These are phyloP conservation scores for Dictyostelium intermedium DNA, from an alignment of 78 protist species.

Conservation along the genomic window DNA sequence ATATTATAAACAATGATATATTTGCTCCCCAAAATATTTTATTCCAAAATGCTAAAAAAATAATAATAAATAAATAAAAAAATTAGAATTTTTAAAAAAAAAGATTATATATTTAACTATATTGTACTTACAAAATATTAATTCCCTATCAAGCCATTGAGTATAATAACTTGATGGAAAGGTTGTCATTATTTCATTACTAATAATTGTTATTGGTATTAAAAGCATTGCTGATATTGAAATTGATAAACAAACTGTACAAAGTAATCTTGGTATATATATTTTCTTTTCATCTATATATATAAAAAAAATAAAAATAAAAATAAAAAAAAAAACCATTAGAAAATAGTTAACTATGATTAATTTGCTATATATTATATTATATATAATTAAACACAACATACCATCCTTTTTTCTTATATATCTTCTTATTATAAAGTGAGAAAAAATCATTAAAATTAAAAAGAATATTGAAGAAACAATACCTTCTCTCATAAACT, in stretches of 20 bases:
- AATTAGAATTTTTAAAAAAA: neutral
- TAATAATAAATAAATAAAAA: too few species aligned
- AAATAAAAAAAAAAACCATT: too few species aligned
- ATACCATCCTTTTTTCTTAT: constrained; percentile 68
- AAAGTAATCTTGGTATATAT: constrained; percentile 48
- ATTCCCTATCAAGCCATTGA: constrained; percentile 65
- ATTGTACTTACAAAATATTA: constrained; percentile 70
- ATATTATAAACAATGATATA: constrained; percentile 62
- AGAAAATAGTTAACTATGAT: too few species aligned
- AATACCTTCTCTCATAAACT: constrained; percentile 61
- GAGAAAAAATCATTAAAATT: constrained; percentile 33
- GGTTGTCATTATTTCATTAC: constrained; percentile 64
- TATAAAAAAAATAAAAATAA: too few species aligned
- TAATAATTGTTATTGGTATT: constrained; percentile 58
- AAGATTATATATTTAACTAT: too few species aligned
- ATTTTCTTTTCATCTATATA: constrained; percentile 17
- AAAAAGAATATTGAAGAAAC: constrained; percentile 45
- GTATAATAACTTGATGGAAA: constrained; percentile 62
- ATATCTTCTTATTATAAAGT: constrained; percentile 49
- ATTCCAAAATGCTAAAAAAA: constrained; percentile 65
- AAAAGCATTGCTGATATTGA: constrained; percentile 65
- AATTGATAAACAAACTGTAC: constrained; percentile 77
- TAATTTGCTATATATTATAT: too few species aligned
- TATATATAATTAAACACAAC: neutral
- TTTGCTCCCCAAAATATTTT: constrained; percentile 77